Conservation (phyloP, 2,329 filamentous ascomycete species). For the Nigrograna mackinnonii region DNA sequence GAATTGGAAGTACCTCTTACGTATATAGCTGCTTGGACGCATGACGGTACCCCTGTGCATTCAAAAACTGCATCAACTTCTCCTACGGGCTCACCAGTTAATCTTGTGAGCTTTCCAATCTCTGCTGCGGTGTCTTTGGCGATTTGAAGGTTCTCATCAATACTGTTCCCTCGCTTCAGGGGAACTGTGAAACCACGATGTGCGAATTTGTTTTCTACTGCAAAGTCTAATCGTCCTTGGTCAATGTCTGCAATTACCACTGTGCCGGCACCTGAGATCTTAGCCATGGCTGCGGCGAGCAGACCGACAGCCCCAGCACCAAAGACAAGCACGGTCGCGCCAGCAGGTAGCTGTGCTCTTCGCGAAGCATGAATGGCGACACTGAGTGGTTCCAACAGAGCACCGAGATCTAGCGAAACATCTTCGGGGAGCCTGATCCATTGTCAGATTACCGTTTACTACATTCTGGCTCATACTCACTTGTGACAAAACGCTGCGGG, state of each 20-base stretch:
- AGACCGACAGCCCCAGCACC: conserved; percentile 66
- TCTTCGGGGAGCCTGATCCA: conserved; percentile 50
- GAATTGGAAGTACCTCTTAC: conserved; percentile 43
- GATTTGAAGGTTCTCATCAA: conserved; percentile 58
- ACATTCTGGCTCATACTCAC: no score
- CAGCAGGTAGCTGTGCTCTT: conserved; percentile 52
- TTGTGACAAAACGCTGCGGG: conserved; percentile 63
- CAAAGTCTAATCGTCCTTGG: conserved; percentile 58
- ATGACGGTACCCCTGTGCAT: conserved; percentile 75
- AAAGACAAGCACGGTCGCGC: conserved; percentile 59
- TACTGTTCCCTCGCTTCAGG: conserved; percentile 49
- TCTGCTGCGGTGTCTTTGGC: conserved; percentile 54
- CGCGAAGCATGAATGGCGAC: conserved; percentile 64
- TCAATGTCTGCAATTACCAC: conserved; percentile 67
- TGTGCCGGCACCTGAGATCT: conserved; percentile 55
- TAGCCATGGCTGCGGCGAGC: conserved; percentile 60
- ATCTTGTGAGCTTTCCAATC: conserved; percentile 41
- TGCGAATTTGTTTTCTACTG: conserved; percentile 54
- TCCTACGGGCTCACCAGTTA: conserved; percentile 38
- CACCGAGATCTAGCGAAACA: conserved; percentile 59
- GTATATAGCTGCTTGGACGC: conserved; percentile 76
- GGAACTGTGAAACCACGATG: conserved; percentile 50
- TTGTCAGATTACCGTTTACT: background rate
- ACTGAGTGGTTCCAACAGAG: conserved; percentile 63
- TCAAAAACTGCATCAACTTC: conserved; percentile 75